Evolutionary conservation across 2,329 filamentous ascomycete species (phyloP), one percentile per base, ranked within the genome.

Genomic region (Fusarium austroafricanum): DNA sequence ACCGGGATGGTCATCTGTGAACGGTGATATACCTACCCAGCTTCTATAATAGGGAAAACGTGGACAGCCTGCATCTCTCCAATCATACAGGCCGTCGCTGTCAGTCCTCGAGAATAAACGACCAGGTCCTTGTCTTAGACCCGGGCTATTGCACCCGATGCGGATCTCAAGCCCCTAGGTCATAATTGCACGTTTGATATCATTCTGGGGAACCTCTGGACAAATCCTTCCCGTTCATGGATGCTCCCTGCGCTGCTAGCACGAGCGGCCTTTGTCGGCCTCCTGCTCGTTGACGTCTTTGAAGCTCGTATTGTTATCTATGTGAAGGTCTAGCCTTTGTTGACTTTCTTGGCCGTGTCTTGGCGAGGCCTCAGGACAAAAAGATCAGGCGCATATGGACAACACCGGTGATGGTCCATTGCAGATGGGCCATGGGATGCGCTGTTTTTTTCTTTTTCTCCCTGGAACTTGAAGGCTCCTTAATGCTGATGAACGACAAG

Each of bases 101-200:
- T 63, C 43, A 63, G 21, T 21, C 18, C 49, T 21, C 6, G 42
- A 21, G 42, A 21, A 21, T 14, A 23, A 21, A 35, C 31, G 40
- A 37, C 40, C 46, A 23, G 31, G 26, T 15, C 43, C 15, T 42
- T 17, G 20, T 14, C 9, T 14, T 52, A 46, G 37, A 37, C 31
- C 20, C 60, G 45, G 60, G 37, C 14, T 29, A 65, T 45, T 11
- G 39, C 44, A 45, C 60, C 60, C 42, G 45, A 64, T 42, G 52
- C 35, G 45, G 60, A 44, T 43, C 31, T 39, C 26, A 15, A 45
- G 45, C 61, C 61, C 60, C 61, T 64, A 14, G 60, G 23, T 51
- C 46, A 52, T 64, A 59, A 65, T 64, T 59, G 35, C 60, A 42
- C 35, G 52, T 59, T 65, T 59, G 53, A 47, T 64, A 47, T 59